These are phyloP conservation scores for Aspergillus diversus DNA, from an alignment of 495 filamentous ascomycete genomes.

Conservation along the genomic window DNA sequence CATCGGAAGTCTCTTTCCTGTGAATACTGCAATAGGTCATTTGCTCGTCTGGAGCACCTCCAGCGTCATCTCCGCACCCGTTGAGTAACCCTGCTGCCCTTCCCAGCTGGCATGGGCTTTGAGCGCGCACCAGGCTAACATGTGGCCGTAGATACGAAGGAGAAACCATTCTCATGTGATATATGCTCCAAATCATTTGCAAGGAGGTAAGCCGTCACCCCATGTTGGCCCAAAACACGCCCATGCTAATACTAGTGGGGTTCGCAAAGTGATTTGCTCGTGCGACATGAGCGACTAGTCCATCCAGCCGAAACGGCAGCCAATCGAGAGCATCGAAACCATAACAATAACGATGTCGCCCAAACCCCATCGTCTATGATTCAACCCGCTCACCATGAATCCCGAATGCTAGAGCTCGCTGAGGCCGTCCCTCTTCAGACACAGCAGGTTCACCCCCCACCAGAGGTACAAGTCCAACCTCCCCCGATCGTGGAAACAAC, in stretches of 20 bases:
- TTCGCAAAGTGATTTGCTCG: slow-evolving; percentile 65
- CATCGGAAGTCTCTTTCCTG: slow-evolving; percentile 54
- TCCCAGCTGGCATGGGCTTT: slow-evolving; percentile 15
- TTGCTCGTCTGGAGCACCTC: slow-evolving; percentile 56
- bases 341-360: slow-evolving; percentile 40
- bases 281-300: slow-evolving; percentile 74
- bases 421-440: slow-evolving; percentile 49
- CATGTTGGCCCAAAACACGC: slow-evolving; percentile 13
- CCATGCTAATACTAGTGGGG: slow-evolving; percentile 33
- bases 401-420: slow-evolving; percentile 52
- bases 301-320: slow-evolving; percentile 63
- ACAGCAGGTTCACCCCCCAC: slow-evolving; percentile 39
- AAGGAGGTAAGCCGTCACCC: slow-evolving; percentile 41
- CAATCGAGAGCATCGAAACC: slow-evolving; percentile 47
- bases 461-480: slow-evolving; percentile 45
- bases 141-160: slow-evolving; percentile 51
- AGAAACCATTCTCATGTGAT: slow-evolving; percentile 59
- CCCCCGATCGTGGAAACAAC: slow-evolving; percentile 49
- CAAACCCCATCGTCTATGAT: slow-evolving; percentile 43
- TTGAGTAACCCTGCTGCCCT: slow-evolving; percentile 46
- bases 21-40: slow-evolving; percentile 54
- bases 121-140: slow-evolving; percentile 29
- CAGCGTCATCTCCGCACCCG: slow-evolving; percentile 60
- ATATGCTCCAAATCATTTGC: slow-evolving; percentile 56
- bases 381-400: slow-evolving; percentile 46